Base-by-base conservation (phyloP, 2,329 filamentous ascomycete genomes). In the Aspergillus tanneri region DNA sequence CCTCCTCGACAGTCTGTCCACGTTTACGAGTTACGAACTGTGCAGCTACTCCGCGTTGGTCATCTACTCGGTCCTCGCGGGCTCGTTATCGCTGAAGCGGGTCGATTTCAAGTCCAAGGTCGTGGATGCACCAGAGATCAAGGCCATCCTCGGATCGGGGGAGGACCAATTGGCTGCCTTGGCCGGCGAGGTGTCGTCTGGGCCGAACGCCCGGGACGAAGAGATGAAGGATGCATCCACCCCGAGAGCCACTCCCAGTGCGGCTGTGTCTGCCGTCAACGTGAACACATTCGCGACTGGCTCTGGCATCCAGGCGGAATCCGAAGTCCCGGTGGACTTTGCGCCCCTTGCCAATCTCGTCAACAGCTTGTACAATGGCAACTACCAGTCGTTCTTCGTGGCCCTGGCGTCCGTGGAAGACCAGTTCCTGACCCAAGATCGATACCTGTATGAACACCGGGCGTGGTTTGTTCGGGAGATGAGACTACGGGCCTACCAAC, bases 51-150 rank as follows among this genome's bases (percentile, higher is more conserved):
- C 90, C 50, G 87, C 84, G 52, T 83, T 99, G 19, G 93, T 99
- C 43, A 85, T 96, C 48, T 99, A 97, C 76, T 90, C 93, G 1
- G 92, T 97, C 18, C 84, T 99, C 25, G 90, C 93, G 27, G 93
- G 93, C 50, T 95, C 91, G 5, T 86, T 97, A 19, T 93, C 92
- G 37, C 82, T 99, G 47, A 96, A 96, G 77, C 87, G 93, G 40
- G 90, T 96, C 25, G 93, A 99, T 72, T 99, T 99, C 82, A 99
- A 99, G 79, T 88, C 88, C 57, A 97, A 97, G 78, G 93, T 99
- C 21, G 92, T 99, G 32, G 93, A 99, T 70, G 93, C 93, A 6
- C 92, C 93, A 10, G 93, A 99, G 75, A 96, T 99, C 75, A 95
- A 93, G 75, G 93, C 93, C 28, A 95, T 99, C 55, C 83, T 99